Conservation (phyloP, 176 grass and related monocot genomes). For the Paspalum notatum region DNA sequence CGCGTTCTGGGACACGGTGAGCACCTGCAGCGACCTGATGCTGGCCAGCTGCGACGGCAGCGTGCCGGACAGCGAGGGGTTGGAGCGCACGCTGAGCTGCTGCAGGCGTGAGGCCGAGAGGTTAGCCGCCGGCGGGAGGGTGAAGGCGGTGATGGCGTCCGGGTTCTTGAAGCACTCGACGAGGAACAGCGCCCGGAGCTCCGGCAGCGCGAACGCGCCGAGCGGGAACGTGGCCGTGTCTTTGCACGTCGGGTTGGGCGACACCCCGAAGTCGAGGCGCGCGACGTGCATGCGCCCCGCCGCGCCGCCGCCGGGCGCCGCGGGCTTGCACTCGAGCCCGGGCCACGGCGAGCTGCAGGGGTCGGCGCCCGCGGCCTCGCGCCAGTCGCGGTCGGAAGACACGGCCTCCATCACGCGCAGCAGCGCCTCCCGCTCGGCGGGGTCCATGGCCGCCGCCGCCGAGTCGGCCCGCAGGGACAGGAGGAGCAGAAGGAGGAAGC, state of each 20-base stretch:
- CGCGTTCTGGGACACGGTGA: conserved; percentile 85
- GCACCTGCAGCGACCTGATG: conserved; percentile 73
- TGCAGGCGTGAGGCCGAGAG: conserved; percentile 58
- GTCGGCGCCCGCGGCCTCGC: conserved; percentile 58
- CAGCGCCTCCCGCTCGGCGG: conserved; percentile 67
- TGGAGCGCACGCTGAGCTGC: conserved; percentile 79
- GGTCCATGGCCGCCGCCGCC: conserved; percentile 58
- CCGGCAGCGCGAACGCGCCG: conserved; percentile 60
- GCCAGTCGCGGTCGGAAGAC: conserved; percentile 92
- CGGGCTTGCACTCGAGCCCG: conserved; percentile 86
- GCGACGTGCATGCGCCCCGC: conserved; percentile 57
- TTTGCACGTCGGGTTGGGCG: conserved; percentile 76
- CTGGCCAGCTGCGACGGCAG: conserved; percentile 60
- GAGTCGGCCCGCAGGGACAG: conserved; percentile 20
- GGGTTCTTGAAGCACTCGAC: conserved; percentile 72
- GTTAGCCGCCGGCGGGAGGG: conserved; percentile 54
- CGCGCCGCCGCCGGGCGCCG: background rate
- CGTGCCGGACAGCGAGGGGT: conserved; percentile 72
- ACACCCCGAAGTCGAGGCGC: conserved; percentile 80
- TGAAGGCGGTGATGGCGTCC: conserved; percentile 43
- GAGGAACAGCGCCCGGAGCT: conserved; percentile 77
- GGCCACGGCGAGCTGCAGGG: conserved; percentile 83
- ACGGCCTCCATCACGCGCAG: conserved; percentile 85
- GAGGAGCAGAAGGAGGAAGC: background rate
- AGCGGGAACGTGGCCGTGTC: conserved; percentile 57